Base-by-base conservation (phyloP, 345 rosid genomes). In the Camelina sativa region DNA sequence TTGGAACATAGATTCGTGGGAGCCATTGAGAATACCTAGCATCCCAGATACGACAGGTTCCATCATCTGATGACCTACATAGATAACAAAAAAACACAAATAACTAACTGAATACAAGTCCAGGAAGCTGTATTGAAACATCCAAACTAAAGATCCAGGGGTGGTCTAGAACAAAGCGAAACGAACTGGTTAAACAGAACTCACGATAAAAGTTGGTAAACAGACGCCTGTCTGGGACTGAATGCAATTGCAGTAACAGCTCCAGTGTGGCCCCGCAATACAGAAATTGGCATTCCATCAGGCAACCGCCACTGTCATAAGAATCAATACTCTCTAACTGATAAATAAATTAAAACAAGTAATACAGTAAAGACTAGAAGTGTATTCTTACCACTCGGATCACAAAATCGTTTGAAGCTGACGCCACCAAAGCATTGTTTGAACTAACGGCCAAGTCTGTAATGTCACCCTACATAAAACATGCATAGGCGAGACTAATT, bases 11-110 rank as follows among this genome's bases (percentile, higher is more conserved):
- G 54, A 89, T 82, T 34, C 87, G 88, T 50, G 96, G 92, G 77
- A 83, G 85, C 71, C 80, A 80, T 20, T 85, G 88, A 70, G 98
- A 92, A 83, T 65, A 82, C 80, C 98, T 88, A 75, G 96, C 92
- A 84, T 95, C 99, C 99, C 99, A 95, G 72, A 95, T 88, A 79
- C 98, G 91, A 82, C 97, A 95, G 71, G 99, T 95, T 77, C 99
- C 98, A 82, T 95, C 99, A 81, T 95, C 99, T 7, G 99, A 90
- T 74, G 99, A 90, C 84, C 99, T 95, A 86, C 81, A 87, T 5
- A 76, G 53, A 63, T 72, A 35, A 71, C 66, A 22, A 62, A 38
- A 43, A 68, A 59, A 4, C 20, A 38, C 63, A 66, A 53, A 28
- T 28, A 28, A 54, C 7, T 32, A 67, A n/a, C 32, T 71, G 63